Evolutionary conservation across 805 yeast genomes (phyloP), one percentile per base, ranked within the genome.

Genomic region (Brettanomyces nanus): DNA sequence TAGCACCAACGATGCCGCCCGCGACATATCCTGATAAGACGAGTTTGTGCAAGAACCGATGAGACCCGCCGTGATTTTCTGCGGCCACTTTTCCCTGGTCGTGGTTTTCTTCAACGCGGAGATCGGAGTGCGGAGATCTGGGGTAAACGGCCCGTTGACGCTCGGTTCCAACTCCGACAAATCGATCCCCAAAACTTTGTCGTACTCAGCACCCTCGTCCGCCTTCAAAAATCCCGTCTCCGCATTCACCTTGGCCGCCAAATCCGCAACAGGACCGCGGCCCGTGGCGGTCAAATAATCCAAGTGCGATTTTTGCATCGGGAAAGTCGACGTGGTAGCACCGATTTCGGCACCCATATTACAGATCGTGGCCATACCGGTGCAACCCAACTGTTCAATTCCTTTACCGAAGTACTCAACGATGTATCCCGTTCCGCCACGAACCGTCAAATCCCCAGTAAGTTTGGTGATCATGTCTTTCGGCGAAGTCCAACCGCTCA

Each of bases 301-400:
- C 61, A 68, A 77, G 85, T 85, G 89, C 48, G 90, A 81, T 58
- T 79, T 75, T 73, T 85, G 87, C 85, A 74, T 87, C 62, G 97
- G 97, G 94, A 89, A 89, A 44, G 85, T 85, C 34, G 97, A 89
- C 41, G 97, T 89, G 46, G 97, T 89, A 44, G 97, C 97, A 69
- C 97, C 97, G 52, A 89, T 87, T 69, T 89, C 97, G 51, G 97
- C 97, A 73, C 97, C 97, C 97, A 89, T 89, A 68, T 89, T 89
- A 76, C 97, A 89, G 68, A 89, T 89, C 54, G 97, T 89, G 62
- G 94, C 97, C 97, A 89, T 89, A 75, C 97, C 97, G 37, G 97
- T 90, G 67, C 95, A 86, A 36, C 95, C 84, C 64, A 89, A 80
- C 42, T 90, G 74, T 56, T 82, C 76, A 40, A 89, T 89, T 74